Evolutionary conservation across 1,284 basidiomycete species (phyloP), one percentile per base, ranked within the genome.

Genomic region (Cryptococcus floricola): DNA sequence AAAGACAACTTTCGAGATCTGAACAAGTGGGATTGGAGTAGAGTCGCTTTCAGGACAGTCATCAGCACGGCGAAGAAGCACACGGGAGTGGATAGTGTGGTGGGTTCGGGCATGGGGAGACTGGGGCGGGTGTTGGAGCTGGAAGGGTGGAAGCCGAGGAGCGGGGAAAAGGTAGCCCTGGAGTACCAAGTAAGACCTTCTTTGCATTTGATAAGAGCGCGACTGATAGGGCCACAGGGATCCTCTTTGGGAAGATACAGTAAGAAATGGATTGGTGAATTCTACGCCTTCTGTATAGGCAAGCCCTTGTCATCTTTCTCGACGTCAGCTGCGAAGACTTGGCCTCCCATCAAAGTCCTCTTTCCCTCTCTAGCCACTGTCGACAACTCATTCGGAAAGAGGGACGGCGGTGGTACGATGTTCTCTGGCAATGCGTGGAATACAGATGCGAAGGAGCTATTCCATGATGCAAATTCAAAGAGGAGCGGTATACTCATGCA

Each of bases 401-500:
- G 65, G n/a, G 56, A 59, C 57, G 74, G 75, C 0, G 77, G 75
- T 1, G 73, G 73, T 0, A 77, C 75, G 8, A 77, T 77, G 71
- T 77, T 77, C 52, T 67, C 66, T 50, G 69, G 67, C 14, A 66
- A 64, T 28, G 65, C 62, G 8, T 73, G 61, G 55, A 70, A 64
- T 14, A 56, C 58, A 1, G 53, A 61, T 9, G 71, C 73, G 0
- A 61, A 59, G 41, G 19, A 43, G 0, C 57, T 74, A 8, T 76
- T 75, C 57, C 64, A 74, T 53, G 74, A 76, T 45, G 64, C 72
- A 8, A 73, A 73, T 45, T 76, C 74, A 25, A 77, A 78, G 52
- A 61, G 70, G 8, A 75, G 75, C 13, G 72, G 71, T 3, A 68
- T 76, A 3, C 58, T 78, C 47, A 76, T 78, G 73, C 77, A 78